phyloP scores from a whole-genome alignment of 148 eudicot genomes.

The Camellia granthamiana region DNA sequence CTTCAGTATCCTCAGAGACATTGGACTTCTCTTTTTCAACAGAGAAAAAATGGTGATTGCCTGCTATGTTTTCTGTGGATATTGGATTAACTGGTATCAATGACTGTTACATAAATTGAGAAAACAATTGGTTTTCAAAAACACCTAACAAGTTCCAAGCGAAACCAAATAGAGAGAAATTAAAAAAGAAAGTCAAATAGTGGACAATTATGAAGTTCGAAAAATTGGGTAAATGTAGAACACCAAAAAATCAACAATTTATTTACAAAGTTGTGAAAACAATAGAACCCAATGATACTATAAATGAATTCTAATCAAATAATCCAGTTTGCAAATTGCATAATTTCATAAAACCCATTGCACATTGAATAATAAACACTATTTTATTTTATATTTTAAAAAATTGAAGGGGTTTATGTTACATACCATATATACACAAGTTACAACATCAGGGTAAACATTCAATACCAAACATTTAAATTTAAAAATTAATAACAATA shows the following conservation, averaged over 20 bases:
- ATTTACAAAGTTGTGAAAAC: neutral
- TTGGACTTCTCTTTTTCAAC: constrained; percentile 36
- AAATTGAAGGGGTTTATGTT: neutral
- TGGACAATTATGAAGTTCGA: neutral
- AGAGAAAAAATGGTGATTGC: constrained; percentile 21
- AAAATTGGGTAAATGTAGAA: neutral
- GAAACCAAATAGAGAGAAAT: neutral
- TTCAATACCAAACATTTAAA: neutral
- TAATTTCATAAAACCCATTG: no score
- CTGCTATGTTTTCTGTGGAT: constrained; percentile 26
- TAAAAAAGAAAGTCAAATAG: neutral
- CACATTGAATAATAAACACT: neutral
- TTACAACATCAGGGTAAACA: neutral
- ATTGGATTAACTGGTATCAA: neutral
- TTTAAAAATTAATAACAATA: neutral
- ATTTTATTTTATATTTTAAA: neutral
- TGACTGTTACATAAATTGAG: no score
- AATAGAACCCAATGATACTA: neutral
- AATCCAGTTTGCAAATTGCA: neutral
- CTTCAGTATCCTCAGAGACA: constrained; percentile 24
- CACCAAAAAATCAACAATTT: neutral
- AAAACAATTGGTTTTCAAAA: neutral
- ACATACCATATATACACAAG: neutral
- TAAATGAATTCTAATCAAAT: neutral
- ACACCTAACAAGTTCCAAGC: neutral